These are phyloP conservation scores for Aspergillus aculeatinus DNA, from an alignment of 2,329 filamentous ascomycete genomes.

Conservation along the genomic window DNA sequence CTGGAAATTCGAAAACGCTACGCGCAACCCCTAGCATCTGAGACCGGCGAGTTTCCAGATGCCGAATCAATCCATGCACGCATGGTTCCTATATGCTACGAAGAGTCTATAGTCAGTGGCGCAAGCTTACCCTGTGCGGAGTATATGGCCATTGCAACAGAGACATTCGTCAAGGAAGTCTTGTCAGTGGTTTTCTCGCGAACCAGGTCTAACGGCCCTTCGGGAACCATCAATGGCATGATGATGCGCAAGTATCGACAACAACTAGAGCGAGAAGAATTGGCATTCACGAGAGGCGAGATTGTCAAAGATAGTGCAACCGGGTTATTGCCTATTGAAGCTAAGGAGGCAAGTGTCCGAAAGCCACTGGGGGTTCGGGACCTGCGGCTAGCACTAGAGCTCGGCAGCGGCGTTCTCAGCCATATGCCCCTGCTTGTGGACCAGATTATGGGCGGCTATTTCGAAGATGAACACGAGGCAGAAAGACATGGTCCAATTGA, in stretches of 20 bases:
- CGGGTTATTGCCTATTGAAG: constrained; percentile 77
- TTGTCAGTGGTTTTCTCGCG: constrained; percentile 56
- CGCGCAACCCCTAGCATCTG: constrained; percentile 59
- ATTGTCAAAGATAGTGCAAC: constrained; percentile 67
- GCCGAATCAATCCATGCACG: constrained; percentile 56
- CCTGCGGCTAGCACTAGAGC: constrained; percentile 69
- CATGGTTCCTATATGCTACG: constrained; percentile 66
- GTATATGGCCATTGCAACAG: constrained; percentile 60
- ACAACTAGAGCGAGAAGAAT: constrained; percentile 74
- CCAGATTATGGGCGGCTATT: constrained; percentile 67
- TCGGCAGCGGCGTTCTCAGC: constrained; percentile 73
- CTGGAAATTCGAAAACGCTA: constrained; percentile 66
- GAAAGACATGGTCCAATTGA: constrained; percentile 38
- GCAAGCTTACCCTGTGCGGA: constrained; percentile 56
- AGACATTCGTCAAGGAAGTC: constrained; percentile 63
- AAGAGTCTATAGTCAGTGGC: constrained; percentile 59
- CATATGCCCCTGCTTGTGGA: constrained; percentile 75
- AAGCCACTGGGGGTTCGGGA: constrained; percentile 75
- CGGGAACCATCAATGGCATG: constrained; percentile 67
- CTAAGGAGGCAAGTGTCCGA: constrained; percentile 70
- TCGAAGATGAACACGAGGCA: constrained; percentile 71
- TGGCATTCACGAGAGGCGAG: constrained; percentile 69
- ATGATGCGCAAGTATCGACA: constrained; percentile 76
- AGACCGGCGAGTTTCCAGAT: constrained; percentile 64
- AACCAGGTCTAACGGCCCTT: constrained; percentile 58